Base-by-base conservation (phyloP, 768 basidiomycete genomes). In the Tricholoma furcatifolium region DNA sequence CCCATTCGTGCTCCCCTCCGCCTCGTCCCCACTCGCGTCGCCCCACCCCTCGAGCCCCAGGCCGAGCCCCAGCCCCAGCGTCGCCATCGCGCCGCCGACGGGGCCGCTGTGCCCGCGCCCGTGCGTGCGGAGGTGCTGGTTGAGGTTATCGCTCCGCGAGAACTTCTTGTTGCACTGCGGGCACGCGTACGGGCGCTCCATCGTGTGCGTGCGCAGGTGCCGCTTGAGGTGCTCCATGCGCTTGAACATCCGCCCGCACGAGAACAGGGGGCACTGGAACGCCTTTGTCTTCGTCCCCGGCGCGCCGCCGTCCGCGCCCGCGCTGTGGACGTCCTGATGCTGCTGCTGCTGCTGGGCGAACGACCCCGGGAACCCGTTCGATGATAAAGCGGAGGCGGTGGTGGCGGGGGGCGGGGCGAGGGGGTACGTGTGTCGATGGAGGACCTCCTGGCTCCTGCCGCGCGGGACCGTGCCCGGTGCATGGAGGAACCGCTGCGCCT, bases 161-260 rank as follows among this genome's bases (percentile, higher is more conserved):
- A 97, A 97, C 55, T 81, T 78, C 76, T 91, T 92, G 62, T 77
- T 74, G 67, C 93, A 96, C 21, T 75, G 71, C 40, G 78, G 72
- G 65, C 93, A 94, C 49, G 76, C 75, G 68, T 83, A 95, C 1
- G 93, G 93, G 35, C 87, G 75, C 68, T 95, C 93, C 81, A 91
- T 81, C 23, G 92, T 94, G 65, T 96, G 93, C 8, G 92, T 93
- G 53, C 91, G 80, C 27, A 93, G 70, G 67, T 96, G 93, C 40
- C 93, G 73, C 70, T 91, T 90, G 59, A 95, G 79, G 65, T 96
- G 93, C 64, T 96, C 93, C 81, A 88, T 86, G 10, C 93, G 83
- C 77, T 93, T 94, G 82, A 95, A 96, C 59, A 88, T 72, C 56
- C 88, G 76, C 3, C 88, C 84, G 63, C 93, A 97, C 12, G 89